phyloP scores from a whole-genome alignment of 208 protist species.

The Wallacemonas sp. region DNA sequence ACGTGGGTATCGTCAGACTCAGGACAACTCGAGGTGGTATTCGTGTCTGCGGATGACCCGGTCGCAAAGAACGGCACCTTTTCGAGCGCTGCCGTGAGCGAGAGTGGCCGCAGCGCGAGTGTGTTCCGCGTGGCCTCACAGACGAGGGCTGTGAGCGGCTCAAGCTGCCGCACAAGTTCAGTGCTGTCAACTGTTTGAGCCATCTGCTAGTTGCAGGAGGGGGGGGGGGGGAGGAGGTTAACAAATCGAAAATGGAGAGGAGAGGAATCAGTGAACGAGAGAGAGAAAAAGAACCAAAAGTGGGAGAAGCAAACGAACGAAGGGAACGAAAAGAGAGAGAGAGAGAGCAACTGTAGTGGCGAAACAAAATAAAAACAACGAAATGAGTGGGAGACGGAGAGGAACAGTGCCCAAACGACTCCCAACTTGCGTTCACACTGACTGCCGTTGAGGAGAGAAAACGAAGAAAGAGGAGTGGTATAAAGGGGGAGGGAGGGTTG shows the following conservation, averaged over 20 bases:
- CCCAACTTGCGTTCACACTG: too few species aligned
- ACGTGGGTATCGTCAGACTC: too few species aligned
- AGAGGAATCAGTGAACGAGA: not conserved
- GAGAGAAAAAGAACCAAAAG: not conserved
- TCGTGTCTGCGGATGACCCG: too few species aligned
- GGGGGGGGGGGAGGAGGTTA: not conserved
- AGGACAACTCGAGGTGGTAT: not conserved
- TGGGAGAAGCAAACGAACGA: too few species aligned
- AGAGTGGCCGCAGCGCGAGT: not conserved
- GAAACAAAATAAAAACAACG: conserved; percentile 7
- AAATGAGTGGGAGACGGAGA: conserved; percentile 12
- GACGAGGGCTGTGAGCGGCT: not conserved
- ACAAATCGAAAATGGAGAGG: not conserved
- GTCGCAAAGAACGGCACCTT: too few species aligned
- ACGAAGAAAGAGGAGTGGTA: too few species aligned
- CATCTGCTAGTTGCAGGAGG: too few species aligned
- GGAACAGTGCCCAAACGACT: too few species aligned
- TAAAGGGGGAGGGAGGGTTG: too few species aligned
- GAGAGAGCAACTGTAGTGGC: not conserved
- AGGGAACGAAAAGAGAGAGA: conserved; percentile 23
- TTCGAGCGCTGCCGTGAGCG: not conserved
- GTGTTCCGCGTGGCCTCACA: not conserved
- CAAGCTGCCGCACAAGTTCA: conserved; percentile 24
- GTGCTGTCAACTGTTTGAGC: too few species aligned
- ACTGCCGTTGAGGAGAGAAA: too few species aligned